Conservation (phyloP, 2,329 filamentous ascomycete genomes). For the Exophiala sp. region DNA sequence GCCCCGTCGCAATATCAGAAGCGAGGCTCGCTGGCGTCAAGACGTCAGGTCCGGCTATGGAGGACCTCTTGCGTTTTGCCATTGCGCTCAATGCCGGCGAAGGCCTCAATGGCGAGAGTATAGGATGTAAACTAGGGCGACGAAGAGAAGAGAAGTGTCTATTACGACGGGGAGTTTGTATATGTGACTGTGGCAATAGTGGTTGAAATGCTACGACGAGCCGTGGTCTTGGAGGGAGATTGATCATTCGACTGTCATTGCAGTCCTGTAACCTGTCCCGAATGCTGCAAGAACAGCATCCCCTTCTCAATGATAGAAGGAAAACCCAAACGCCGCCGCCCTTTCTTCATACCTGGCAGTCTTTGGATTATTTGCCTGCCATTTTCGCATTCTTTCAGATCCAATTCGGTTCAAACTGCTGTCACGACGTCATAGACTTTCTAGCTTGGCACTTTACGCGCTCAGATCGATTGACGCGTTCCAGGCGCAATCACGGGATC, state of each 20-base stretch:
- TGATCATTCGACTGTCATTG: constrained; percentile 7
- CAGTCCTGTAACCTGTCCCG: neutral
- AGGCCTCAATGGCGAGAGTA: neutral
- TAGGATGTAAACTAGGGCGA: neutral
- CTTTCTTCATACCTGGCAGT: neutral
- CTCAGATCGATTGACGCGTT: constrained; percentile 7
- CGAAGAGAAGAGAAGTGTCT: neutral
- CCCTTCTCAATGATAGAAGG: neutral
- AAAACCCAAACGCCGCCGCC: neutral
- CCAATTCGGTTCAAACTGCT: neutral
- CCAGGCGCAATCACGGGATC: too few species aligned
- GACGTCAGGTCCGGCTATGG: neutral
- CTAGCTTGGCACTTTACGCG: constrained; percentile 3
- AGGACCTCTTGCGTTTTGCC: constrained; percentile 27
- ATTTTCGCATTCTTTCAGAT: neutral
- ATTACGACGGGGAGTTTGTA: constrained; percentile 2
- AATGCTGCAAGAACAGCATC: neutral
- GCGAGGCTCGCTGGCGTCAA: neutral
- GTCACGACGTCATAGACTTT: constrained; percentile 20
- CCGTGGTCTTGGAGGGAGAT: neutral
- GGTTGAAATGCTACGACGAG: neutral
- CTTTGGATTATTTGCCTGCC: neutral
- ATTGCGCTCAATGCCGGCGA: constrained; percentile 10
- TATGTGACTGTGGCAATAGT: neutral
- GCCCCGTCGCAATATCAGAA: constrained; percentile 2